Evolutionary conservation across 768 basidiomycete genomes (phyloP), one percentile per base, ranked within the genome.

Genomic region (Trametes cubensis): DNA sequence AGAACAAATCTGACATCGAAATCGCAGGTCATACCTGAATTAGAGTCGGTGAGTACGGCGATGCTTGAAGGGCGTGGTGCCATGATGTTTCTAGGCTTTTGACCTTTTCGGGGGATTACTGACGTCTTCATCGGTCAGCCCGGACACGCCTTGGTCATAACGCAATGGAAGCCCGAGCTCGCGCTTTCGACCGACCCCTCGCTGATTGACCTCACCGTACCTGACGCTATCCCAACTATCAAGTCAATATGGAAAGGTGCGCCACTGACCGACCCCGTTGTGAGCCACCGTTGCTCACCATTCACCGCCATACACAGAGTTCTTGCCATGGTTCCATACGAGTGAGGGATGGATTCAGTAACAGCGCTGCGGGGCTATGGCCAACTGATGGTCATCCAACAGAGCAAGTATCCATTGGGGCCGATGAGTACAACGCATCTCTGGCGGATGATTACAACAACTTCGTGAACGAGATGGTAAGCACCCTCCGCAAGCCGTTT

Each of bases 81-180:
- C 20, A 42, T 4, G 47, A 34, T 60, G 20, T 26, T 18, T 26
- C 20, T 34, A 26, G n/a, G 26, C 13, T 3, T 39, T 30, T 53
- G 55, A 50, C 18, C 23, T n/a, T 11, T 21, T 44, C 7, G 23
- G n/a, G 20, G 39, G 2, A 41, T 44, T 49, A 34, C 46, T 23
- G 14, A 38, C 51, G 13, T 6, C 28, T 14, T 25, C 14, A 20
- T 59, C 44, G 26, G 41, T 54, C 56, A 70, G 69, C 69, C 69
- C 8, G 80, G 74, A 0, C 80, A 82, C 63, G 77, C 80, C 7
- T 72, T 81, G 26, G 75, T 73, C 5, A 77, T 81, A 57, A 75
- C 77, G 20, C 77, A 81, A 58, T 81, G 79, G 80, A 79, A 74
- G 46, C 79, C 79, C 10, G 72, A 80, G 62, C 67, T 81, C 14